Evolutionary conservation across 345 rosid species (phyloP).

Genomic region (Carallia brachiata): DNA sequence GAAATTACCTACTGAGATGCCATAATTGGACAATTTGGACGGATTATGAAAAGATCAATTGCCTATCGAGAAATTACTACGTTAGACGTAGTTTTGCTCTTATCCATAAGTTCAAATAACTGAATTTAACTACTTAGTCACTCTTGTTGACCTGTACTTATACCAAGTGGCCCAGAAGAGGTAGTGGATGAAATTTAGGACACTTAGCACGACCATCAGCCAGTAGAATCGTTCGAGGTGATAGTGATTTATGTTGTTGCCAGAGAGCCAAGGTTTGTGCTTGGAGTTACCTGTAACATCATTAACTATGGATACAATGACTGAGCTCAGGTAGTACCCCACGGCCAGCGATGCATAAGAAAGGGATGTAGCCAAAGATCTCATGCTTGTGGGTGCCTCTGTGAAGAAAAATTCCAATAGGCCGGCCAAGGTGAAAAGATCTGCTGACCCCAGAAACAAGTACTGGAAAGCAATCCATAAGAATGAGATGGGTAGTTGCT

Average conservation of each 20-base stretch:
- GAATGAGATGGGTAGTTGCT: conserved; percentile 53
- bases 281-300: conserved; percentile 41
- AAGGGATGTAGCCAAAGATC: conserved; percentile 72
- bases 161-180: conserved; percentile 62
- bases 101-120: no score
- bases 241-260: conserved; percentile 41
- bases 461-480: conserved; percentile 76
- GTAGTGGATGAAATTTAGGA: conserved; percentile 54
- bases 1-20: background rate
- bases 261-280: conserved; percentile 53
- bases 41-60: background rate
- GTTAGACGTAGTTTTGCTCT: background rate
- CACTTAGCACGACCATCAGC: conserved; percentile 57
- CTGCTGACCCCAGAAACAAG: conserved; percentile 75
- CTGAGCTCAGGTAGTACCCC: conserved; percentile 75
- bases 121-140: background rate
- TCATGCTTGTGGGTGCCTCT: conserved; percentile 71
- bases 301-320: conserved; percentile 61
- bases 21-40: background rate
- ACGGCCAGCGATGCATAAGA: conserved; percentile 70
- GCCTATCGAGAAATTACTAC: no score
- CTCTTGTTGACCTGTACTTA: conserved; percentile 45
- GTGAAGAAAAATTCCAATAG: conserved; percentile 73
- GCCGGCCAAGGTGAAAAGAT: conserved; percentile 77
- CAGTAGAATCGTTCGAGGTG: conserved; percentile 63